Percentiles rank a stretch among this genome's conserved stretches.
phyloP scores from a whole-genome alignment of 345 rosid species.

The Kandelia obovata region DNA sequence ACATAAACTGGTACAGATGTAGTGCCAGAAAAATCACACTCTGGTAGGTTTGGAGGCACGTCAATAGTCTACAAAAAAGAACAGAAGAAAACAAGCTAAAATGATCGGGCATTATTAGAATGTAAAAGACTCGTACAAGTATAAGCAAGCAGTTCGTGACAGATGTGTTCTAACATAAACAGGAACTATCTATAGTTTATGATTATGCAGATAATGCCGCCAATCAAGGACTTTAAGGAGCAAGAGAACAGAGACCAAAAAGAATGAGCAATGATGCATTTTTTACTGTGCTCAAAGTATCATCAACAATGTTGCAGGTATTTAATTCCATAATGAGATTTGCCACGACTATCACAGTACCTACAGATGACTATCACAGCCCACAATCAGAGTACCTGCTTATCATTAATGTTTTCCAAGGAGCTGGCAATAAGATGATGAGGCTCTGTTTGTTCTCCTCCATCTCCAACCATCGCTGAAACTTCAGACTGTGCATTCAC shows the following conservation, averaged over 20 bases:
- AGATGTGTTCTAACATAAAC: background rate
- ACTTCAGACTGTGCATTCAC: constrained; percentile 43
- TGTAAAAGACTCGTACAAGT: background rate
- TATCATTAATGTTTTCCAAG: constrained; percentile 43
- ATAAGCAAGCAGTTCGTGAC: too few relatives aligned
- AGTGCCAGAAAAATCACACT: constrained; percentile 81
- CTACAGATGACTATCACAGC: constrained; percentile 5
- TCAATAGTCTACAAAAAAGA: constrained; percentile 44
- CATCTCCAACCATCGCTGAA: constrained; percentile 54
- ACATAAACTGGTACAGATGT: constrained; percentile 85
- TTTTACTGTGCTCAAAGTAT: constrained; percentile 6
- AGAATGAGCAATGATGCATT: background rate
- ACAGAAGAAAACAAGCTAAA: background rate
- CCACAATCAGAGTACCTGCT: constrained; percentile 53
- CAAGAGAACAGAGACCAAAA: background rate
- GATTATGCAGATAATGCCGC: background rate
- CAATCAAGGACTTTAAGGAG: background rate
- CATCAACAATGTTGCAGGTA: constrained; percentile 4
- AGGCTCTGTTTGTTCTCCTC: constrained; percentile 47
- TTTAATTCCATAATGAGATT: constrained; percentile 7
- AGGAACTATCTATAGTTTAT: background rate
- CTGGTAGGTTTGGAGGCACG: constrained; percentile 51
- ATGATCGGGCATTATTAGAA: background rate
- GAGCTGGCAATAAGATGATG: constrained; percentile 49
- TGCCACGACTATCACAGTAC: background rate